Percentiles rank a stretch among this genome's conserved stretches.
phyloP scores from a whole-genome alignment of 345 rosid genomes.

The Lenwebbia sp. region DNA sequence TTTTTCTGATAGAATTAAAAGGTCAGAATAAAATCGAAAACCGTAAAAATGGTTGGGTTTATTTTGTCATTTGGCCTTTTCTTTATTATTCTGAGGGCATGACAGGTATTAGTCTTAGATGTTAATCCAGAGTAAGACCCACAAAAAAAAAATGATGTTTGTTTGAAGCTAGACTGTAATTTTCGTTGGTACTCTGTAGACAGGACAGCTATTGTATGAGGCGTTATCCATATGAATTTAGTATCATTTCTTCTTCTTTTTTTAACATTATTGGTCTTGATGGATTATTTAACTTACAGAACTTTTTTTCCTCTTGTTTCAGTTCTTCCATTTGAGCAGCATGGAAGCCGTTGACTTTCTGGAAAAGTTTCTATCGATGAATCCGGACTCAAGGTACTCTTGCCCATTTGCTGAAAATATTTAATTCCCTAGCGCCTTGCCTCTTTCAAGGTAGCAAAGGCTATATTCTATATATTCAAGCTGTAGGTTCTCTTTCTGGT shows the following conservation, averaged over 20 bases:
- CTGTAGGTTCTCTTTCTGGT: background rate
- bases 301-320: constrained; percentile 9
- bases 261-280: background rate
- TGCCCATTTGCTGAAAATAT: background rate
- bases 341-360: constrained; percentile 68
- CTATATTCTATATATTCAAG: background rate
- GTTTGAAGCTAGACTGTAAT: background rate
- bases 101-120: background rate
- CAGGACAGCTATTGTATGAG: background rate
- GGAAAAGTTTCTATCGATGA: constrained; percentile 77
- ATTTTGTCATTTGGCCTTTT: background rate
- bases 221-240: background rate
- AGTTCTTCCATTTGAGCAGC: constrained; percentile 72
- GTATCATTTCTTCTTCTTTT: background rate
- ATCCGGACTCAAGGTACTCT: constrained; percentile 69
- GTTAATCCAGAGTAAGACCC: background rate
- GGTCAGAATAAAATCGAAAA: background rate
- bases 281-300: background rate
- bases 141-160: background rate
- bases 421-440: background rate
- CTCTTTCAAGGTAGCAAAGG: background rate
- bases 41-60: background rate
- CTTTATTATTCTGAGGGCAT: background rate
- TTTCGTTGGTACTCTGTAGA: background rate
- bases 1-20: background rate